Conservation (phyloP, 164 flowering plant species). For the Vitis rotundifolia region DNA sequence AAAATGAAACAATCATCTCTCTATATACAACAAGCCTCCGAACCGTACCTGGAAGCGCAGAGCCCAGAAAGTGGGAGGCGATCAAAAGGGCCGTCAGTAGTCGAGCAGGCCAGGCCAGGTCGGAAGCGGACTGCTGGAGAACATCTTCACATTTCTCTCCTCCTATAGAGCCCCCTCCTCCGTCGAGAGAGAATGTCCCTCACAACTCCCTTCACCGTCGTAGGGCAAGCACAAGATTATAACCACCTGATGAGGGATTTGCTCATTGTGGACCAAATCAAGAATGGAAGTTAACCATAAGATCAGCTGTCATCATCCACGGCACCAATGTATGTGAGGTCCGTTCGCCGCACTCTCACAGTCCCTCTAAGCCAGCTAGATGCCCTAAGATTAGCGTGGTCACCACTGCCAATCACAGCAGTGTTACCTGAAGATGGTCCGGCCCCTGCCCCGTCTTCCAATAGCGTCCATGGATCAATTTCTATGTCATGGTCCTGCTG, state of each 20-base stretch:
- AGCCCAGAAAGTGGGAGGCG: constrained; percentile 8
- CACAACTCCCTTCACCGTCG: constrained; percentile 19
- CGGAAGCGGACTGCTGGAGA: constrained; percentile 1
- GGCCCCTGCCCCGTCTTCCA: constrained; percentile 90
- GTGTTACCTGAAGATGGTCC: constrained; percentile 50
- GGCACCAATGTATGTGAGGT: constrained; percentile 86
- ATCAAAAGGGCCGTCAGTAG: constrained; percentile 26
- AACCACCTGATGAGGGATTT: constrained; percentile 19
- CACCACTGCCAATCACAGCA: constrained; percentile 51
- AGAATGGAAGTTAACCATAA: constrained; percentile 15
- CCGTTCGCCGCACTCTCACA: constrained; percentile 84
- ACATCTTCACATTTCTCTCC: background rate
- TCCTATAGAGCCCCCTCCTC: background rate
- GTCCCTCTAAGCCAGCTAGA: constrained; percentile 89
- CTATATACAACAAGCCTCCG: constrained; percentile 65
- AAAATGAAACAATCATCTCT: constrained; percentile 38
- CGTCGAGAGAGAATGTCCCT: constrained; percentile 16
- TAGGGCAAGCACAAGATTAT: background rate
- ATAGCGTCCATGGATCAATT: constrained; percentile 86
- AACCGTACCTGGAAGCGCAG: constrained; percentile 21
- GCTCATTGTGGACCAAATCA: constrained; percentile 19
- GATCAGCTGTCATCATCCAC: constrained; percentile 90
- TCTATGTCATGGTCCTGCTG: constrained; percentile 66
- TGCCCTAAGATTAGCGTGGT: constrained; percentile 69
- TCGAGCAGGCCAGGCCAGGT: constrained; percentile 14